Evolutionary conservation across 768 basidiomycete genomes (phyloP), one percentile per base, ranked within the genome.

Genomic region (Pleurotus citrinopileatus): DNA sequence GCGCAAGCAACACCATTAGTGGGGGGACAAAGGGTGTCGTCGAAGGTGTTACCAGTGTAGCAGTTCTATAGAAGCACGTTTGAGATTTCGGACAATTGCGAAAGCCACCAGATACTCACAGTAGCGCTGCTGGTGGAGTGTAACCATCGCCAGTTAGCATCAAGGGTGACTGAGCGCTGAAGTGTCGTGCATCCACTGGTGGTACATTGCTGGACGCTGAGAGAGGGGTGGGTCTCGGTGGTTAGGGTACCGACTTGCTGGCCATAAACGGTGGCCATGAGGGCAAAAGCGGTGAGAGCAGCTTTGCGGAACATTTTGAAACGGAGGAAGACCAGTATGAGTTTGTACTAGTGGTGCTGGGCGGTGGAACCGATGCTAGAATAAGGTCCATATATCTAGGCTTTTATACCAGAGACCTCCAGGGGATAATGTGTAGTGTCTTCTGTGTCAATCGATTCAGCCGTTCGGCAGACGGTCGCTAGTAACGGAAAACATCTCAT

Each of bases 41-140:
- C 71, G 79, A 79, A 84, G 13, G 70, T 63, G 71, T 82, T 81
- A 29, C 81, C 81, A 57, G 76, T 80, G 72, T 82, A 82, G 62
- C 81, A 75, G 67, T 74, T 74, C 48, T 51, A n/a, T 19, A 10
- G 1, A 8, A 28, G 17, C 12, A 44, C 20, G 13, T 47, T 12
- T 15, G 13, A 17, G 10, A n/a, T 22, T 26, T n/a, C 7, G 0
- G 17, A 20, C 7, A 19, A 3, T 15, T 9, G 23, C 25, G 25
- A 20, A 17, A 44, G 10, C 12, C 23, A 26, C 23, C 12, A 40
- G 32, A 19, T 19, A 22, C 26, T 55, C 23, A 34, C 36, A 22
- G 55, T 58, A 17, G 53, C 61, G 25, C 65, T 59, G 54, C 59
- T 59, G 54, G 63, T 67, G 32, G 59, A 61, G 64, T 78, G 75